Percentiles rank a stretch among this genome's conserved stretches.
Evolutionary conservation across 371 early-diverging fungal species (phyloP).

Genomic region (Blyttiomyces sp.): DNA sequence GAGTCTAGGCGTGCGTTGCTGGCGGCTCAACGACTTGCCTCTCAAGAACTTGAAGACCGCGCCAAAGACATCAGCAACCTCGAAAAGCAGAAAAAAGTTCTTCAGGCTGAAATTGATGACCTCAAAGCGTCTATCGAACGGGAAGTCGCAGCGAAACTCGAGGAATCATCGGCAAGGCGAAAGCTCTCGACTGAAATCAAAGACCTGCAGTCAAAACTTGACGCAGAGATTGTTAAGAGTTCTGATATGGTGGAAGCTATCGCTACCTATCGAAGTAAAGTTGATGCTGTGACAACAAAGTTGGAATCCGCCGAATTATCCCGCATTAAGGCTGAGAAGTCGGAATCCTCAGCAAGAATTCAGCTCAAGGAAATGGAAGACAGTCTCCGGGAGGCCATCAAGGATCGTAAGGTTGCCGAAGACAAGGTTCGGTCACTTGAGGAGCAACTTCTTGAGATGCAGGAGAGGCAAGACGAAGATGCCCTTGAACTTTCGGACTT

Average conservation of each 20-base stretch:
- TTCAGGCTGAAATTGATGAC: slow-evolving; percentile 70
- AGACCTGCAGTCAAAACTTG: slow-evolving; percentile 48
- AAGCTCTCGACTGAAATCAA: slow-evolving; percentile 50
- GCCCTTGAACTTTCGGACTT: slow-evolving; percentile 62
- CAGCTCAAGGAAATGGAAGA: slow-evolving; percentile 63
- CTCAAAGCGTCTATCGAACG: slow-evolving; percentile 58
- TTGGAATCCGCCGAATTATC: slow-evolving; percentile 61
- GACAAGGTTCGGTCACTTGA: slow-evolving; percentile 57
- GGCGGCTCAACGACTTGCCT: slow-evolving; percentile 65
- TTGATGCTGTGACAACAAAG: slow-evolving; percentile 52
- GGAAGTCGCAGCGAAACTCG: slow-evolving; percentile 59
- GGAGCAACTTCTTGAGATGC: slow-evolving; percentile 60
- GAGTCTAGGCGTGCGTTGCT: slow-evolving; percentile 72
- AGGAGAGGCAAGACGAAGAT: slow-evolving; percentile 69
- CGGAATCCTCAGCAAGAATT: slow-evolving; percentile 47
- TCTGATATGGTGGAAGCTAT: slow-evolving; percentile 59
- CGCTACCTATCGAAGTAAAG: slow-evolving; percentile 51
- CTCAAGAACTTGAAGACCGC: slow-evolving; percentile 74
- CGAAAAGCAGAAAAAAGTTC: slow-evolving; percentile 55
- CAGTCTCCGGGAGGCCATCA: slow-evolving; percentile 51
- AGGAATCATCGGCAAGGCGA: slow-evolving; percentile 46
- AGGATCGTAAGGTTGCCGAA: slow-evolving; percentile 59
- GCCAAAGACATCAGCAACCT: slow-evolving; percentile 59
- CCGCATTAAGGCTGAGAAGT: slow-evolving; percentile 62
- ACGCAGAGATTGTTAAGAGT: slow-evolving; percentile 42